Evolutionary conservation across 805 yeast genomes (phyloP), one percentile per base, ranked within the genome.

Genomic region (Yarrowia porcina): DNA sequence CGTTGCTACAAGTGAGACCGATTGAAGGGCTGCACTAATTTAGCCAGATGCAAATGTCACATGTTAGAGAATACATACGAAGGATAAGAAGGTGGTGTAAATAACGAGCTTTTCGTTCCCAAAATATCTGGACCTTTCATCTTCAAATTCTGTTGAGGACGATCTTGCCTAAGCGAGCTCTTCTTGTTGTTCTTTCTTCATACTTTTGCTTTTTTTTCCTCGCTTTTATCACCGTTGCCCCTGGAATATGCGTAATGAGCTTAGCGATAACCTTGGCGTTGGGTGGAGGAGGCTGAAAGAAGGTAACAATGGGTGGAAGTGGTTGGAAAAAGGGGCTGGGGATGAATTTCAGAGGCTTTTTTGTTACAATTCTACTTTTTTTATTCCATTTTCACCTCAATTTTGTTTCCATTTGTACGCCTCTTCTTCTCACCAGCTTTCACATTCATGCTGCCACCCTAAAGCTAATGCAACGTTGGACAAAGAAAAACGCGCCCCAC

Each of bases 371-470:
- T n/a, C n/a, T 25, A 25, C 28, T 25, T 25, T 25, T 4, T 25
- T 5, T 25, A 25, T 8, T 25, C 8, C 8, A 4, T 25, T 8
- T 4, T 25, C 28, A 25, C 8, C 28, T 25, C 28, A 8, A n/a
- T n/a, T n/a, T n/a, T n/a, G n/a, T n/a, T n/a, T n/a, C n/a, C n/a
- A n/a, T n/a, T 25, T 25, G 28, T 25, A 25, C 8, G 8, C 28
- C 8, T 8, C 4, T 25, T 25, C 8, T 8, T 25, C 28, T 25
- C 28, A 25, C 28, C n/a, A n/a, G 38, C 28, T 49, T 32, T 49
- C 56, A 49, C 56, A 32, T 49, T 49, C 56, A 33, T 39, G 30
- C 39, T 32, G 56, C 56, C 28, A 28, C 52, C 8, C 25, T 30
- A 45, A 45, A 45, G 8, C 12, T 18, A 45, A 18, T 9, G 3